Evolutionary conservation across 768 basidiomycete genomes (phyloP).

Genomic region (Crepidotus variabilis): DNA sequence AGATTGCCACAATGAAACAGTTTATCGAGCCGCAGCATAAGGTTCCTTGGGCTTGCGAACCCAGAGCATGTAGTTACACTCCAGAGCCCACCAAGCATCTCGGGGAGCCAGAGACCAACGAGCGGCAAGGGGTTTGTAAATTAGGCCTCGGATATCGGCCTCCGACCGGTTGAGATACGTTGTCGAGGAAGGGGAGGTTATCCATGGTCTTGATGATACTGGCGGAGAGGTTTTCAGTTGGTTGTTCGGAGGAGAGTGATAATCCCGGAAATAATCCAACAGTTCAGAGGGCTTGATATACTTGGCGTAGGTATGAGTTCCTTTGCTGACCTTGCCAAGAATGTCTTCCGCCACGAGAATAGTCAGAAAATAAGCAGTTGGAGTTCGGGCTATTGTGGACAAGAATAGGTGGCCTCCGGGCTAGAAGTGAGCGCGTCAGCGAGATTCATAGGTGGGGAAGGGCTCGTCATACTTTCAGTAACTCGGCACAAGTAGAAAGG

Average conservation of each 20-base stretch:
- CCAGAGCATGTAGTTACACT: conserved; percentile 86
- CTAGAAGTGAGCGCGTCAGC: conserved; percentile 33
- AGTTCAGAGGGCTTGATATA: conserved; percentile 87
- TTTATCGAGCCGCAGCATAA: too few relatives aligned
- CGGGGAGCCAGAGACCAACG: conserved; percentile 69
- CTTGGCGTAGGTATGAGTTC: conserved; percentile 92
- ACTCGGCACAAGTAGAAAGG: conserved; percentile 72
- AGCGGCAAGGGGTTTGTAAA: conserved; percentile 69
- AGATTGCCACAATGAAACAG: too few relatives aligned
- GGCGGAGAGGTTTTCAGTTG: conserved; percentile 6
- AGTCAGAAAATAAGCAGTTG: conserved; percentile 46
- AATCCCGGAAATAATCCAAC: conserved; percentile 71
- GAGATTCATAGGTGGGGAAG: neutral
- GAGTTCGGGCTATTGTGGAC: conserved; percentile 85
- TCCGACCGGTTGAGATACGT: conserved; percentile 56
- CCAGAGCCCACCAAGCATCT: conserved; percentile 46
- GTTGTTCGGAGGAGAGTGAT: conserved; percentile 28
- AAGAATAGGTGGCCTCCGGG: conserved; percentile 95
- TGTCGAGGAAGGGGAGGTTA: conserved; percentile 42
- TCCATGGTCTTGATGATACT: conserved; percentile 45
- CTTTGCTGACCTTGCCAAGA: conserved; percentile 72
- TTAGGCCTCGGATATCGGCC: conserved; percentile 76
- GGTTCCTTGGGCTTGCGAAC: conserved; percentile 60
- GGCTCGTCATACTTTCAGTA: conserved; percentile 69
- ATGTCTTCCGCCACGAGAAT: conserved; percentile 76